phyloP scores from a whole-genome alignment of 129 eudicot species.

The Heracleum sosnowskyi region DNA sequence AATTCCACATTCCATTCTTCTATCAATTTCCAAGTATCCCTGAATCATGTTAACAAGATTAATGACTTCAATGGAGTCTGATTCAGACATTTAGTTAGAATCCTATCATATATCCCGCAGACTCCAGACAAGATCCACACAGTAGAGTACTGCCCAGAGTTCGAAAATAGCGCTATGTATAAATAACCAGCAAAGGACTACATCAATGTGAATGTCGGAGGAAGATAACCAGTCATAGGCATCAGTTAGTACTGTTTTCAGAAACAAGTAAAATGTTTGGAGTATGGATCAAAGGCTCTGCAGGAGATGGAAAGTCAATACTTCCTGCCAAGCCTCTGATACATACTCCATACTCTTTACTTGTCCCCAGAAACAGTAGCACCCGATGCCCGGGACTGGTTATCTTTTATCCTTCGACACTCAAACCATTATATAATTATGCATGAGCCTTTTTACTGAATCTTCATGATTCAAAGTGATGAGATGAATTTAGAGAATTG shows the following conservation, averaged over 20 bases:
- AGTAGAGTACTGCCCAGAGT: neutral
- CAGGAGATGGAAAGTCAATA: neutral
- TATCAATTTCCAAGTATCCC: neutral
- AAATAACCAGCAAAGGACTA: neutral
- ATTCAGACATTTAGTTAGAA: too few relatives aligned
- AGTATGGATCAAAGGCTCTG: neutral
- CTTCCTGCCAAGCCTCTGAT: neutral
- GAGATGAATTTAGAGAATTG: too few relatives aligned
- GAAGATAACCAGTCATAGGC: neutral
- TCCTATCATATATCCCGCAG: neutral
- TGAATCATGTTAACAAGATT: neutral
- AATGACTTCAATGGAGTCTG: neutral
- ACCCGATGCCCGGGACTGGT: too few relatives aligned
- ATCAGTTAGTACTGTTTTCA: too few relatives aligned
- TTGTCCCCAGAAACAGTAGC: too few relatives aligned
- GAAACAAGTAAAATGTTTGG: too few relatives aligned
- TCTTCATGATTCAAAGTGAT: too few relatives aligned
- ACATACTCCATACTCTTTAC: too few relatives aligned
- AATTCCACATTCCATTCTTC: neutral
- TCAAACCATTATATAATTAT: too few relatives aligned
- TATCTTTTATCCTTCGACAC: too few relatives aligned
- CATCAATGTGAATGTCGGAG: too few relatives aligned
- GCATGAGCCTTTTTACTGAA: too few relatives aligned
- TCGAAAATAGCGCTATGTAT: neutral
- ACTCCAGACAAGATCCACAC: neutral